phyloP scores from a whole-genome alignment of 2,329 filamentous ascomycete species.

The Aureobasidium musti region DNA sequence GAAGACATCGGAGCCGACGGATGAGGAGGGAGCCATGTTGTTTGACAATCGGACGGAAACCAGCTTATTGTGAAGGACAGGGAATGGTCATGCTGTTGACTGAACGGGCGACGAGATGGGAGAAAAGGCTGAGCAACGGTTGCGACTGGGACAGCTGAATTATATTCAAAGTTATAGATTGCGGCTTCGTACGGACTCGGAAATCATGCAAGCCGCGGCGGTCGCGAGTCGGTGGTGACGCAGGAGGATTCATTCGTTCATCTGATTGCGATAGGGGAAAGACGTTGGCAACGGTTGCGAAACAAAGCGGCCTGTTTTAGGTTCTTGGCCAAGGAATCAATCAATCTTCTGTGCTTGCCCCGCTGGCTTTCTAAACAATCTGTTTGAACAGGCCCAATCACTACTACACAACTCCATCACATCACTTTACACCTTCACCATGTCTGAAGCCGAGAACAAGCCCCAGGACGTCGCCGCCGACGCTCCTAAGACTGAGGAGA shows the following conservation, averaged over 20 bases:
- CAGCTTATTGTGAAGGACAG: neutral
- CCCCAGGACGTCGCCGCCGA: slow-evolving; percentile 24
- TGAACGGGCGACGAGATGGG: too few relatives aligned
- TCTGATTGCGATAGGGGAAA: neutral
- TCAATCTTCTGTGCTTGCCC: slow-evolving; percentile 15
- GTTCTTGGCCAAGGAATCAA: neutral
- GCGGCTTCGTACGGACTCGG: slow-evolving; percentile 9
- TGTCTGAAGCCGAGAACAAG: slow-evolving; percentile 30
- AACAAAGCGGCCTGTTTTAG: neutral
- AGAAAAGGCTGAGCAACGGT: neutral
- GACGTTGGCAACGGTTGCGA: slow-evolving; percentile 10
- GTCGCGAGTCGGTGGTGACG: neutral
- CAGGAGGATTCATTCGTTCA: neutral
- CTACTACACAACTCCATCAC: neutral
- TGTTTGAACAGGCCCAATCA: slow-evolving; percentile 4
- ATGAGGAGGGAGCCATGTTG: slow-evolving; percentile 54
- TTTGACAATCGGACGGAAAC: neutral
- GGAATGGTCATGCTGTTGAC: neutral
- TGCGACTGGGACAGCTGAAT: neutral
- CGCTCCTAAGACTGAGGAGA: slow-evolving; percentile 23
- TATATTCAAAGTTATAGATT: neutral
- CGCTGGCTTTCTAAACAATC: slow-evolving; percentile 17
- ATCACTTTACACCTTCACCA: neutral
- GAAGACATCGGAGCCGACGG: slow-evolving; percentile 79
- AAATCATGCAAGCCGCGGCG: neutral